These are phyloP conservation scores for Ogataea chonburiensis DNA, from an alignment of 805 yeast genomes.

Conservation along the genomic window DNA sequence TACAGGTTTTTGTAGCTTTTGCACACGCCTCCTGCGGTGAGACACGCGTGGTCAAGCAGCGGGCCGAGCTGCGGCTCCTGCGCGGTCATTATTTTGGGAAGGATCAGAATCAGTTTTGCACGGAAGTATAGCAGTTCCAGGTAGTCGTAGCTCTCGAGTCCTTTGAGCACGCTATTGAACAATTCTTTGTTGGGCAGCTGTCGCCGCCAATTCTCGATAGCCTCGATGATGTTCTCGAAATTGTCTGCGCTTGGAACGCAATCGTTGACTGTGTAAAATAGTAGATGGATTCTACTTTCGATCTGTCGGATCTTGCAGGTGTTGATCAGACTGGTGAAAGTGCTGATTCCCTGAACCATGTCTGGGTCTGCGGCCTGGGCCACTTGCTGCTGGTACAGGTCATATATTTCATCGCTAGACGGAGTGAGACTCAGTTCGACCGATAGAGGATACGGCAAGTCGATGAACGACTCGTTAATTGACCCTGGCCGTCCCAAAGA, in stretches of 20 bases:
- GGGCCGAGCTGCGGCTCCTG: conserved; percentile 12
- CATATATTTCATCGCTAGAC: conserved; percentile 11
- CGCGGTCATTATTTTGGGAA: conserved; percentile 21
- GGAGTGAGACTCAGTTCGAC: conserved; percentile 16
- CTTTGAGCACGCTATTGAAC: conserved; percentile 15
- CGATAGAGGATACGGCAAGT: conserved; percentile 24
- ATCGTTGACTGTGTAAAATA: conserved; percentile 19
- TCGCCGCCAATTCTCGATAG: conserved; percentile 20
- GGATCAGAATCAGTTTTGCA: conserved; percentile 16
- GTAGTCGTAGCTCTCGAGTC: conserved; percentile 22
- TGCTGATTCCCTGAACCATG: conserved; percentile 16
- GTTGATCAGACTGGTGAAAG: conserved; percentile 18
- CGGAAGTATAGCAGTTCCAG: conserved; percentile 22
- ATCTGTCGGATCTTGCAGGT: conserved; percentile 22
- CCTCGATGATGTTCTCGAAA: conserved; percentile 16
- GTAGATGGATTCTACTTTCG: conserved; percentile 22
- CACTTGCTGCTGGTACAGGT: conserved; percentile 16
- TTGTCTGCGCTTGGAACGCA: conserved; percentile 14
- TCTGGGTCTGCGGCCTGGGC: conserved; percentile 18
- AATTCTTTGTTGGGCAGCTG: conserved; percentile 13
- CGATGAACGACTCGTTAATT: conserved; percentile 23
- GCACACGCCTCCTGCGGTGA: conserved; percentile 27
- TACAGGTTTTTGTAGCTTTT: conserved; percentile 20
- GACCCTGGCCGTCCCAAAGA: conserved; percentile 27
- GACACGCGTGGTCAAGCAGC: conserved; percentile 20